Evolutionary conservation across 2,329 filamentous ascomycete genomes (phyloP).

Genomic region (Neofusicoccum umdonicola): DNA sequence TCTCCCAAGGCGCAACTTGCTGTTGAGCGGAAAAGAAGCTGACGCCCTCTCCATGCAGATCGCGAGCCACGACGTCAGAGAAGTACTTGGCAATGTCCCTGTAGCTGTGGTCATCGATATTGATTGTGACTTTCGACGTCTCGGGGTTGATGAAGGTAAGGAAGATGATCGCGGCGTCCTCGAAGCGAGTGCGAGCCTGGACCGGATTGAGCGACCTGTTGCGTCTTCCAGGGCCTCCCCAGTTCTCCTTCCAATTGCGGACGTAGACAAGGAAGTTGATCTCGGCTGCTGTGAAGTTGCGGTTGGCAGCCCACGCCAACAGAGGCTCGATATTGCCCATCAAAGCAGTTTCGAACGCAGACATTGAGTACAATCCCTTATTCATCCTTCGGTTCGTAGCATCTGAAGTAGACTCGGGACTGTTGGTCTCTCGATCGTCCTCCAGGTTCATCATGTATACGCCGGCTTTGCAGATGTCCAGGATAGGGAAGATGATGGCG

Average conservation of each 20-base stretch:
- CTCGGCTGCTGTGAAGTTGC: slow-evolving; percentile 70
- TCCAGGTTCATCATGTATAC: slow-evolving; percentile 20
- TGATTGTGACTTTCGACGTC: slow-evolving; percentile 66
- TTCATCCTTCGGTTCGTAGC: not conserved
- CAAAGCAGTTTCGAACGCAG: slow-evolving; percentile 61
- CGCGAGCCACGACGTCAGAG: not conserved
- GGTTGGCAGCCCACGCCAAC: slow-evolving; percentile 62
- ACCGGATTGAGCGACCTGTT: slow-evolving; percentile 18
- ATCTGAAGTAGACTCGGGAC: not conserved
- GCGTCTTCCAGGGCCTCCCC: slow-evolving; percentile 22
- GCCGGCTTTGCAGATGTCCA: slow-evolving; percentile 50
- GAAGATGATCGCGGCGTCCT: slow-evolving; percentile 61
- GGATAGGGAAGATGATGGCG: slow-evolving; percentile 62
- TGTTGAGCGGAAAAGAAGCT: not conserved
- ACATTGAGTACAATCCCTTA: slow-evolving; percentile 44
- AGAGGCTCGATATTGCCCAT: slow-evolving; percentile 59
- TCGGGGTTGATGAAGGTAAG: slow-evolving; percentile 58
- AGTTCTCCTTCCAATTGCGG: slow-evolving; percentile 53
- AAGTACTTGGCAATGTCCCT: slow-evolving; percentile 11
- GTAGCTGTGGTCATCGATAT: slow-evolving; percentile 48
- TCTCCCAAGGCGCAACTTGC: slow-evolving; percentile 12
- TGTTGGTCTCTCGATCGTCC: not conserved
- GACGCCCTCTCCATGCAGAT: not conserved
- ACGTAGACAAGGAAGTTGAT: slow-evolving; percentile 64
- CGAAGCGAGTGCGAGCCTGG: slow-evolving; percentile 48